phyloP scores from a whole-genome alignment of 345 rosid genomes.

The Psidium friedrichsthalianum region DNA sequence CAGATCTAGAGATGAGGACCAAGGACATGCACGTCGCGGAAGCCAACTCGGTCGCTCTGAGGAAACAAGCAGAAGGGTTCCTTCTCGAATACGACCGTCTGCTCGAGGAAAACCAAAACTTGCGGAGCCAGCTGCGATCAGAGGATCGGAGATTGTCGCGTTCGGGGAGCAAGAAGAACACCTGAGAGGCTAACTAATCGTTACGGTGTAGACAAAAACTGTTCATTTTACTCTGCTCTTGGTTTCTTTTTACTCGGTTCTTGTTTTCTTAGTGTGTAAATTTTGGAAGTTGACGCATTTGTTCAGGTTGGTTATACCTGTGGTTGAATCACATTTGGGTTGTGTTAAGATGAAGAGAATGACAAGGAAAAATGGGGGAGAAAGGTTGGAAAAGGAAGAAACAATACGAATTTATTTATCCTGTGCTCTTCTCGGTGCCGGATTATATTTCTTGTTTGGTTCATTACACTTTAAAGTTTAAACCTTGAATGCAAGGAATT shows the following conservation, averaged over 20 bases:
- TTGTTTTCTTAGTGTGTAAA: not conserved
- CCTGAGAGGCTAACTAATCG: conserved; percentile 9
- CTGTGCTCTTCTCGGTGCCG: not conserved
- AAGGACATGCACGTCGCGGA: conserved; percentile 48
- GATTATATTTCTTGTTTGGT: not conserved
- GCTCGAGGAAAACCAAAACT: conserved; percentile 69
- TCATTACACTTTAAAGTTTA: not conserved
- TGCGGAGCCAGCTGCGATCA: conserved; percentile 53
- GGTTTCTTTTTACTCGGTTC: not conserved
- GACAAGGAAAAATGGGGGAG: not conserved
- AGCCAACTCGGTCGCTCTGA: conserved; percentile 64
- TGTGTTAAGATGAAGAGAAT: not conserved
- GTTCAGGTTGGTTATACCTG: not conserved
- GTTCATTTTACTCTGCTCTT: not conserved
- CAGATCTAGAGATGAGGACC: conserved; percentile 37
- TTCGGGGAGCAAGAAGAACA: conserved; percentile 68
- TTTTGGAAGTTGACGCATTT: not conserved
- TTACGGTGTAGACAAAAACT: not conserved
- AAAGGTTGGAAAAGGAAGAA: not conserved
- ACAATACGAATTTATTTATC: not conserved
- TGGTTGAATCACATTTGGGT: not conserved
- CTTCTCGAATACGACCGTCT: conserved; percentile 83
- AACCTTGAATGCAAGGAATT: not conserved
- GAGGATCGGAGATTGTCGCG: conserved; percentile 44
- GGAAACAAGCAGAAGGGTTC: conserved; percentile 93